Percentiles rank a stretch among this genome's conserved stretches.
phyloP scores from a whole-genome alignment of 192 early-diverging fungal genomes.

The Spinellus fusiger region DNA sequence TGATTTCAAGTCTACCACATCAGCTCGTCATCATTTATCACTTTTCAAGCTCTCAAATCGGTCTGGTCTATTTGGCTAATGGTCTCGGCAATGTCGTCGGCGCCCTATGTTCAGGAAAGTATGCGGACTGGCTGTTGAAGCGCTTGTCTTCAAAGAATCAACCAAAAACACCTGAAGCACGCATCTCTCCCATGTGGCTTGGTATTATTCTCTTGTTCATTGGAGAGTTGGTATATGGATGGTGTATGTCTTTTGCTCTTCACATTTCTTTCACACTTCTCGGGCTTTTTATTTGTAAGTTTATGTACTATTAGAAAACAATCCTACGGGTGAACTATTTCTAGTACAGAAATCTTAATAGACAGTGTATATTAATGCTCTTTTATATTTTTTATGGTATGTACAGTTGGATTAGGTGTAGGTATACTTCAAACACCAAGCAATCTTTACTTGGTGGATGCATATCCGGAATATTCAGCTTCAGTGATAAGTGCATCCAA shows the following conservation, averaged over 20 bases:
- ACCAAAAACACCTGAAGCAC: conserved; percentile 9
- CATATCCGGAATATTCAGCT: conserved; percentile 18
- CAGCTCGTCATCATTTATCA: conserved; percentile 12
- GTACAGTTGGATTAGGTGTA: conserved; percentile 29
- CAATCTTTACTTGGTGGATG: conserved; percentile 31
- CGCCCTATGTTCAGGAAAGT: conserved; percentile 21
- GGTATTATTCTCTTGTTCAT: conserved; percentile 18
- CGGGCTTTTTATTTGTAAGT: conserved; percentile 29
- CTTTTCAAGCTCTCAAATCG: conserved; percentile 17
- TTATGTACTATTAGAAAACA: no score
- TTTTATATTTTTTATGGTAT: background rate
- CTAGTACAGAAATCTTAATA: background rate
- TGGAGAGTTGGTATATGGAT: conserved; percentile 29
- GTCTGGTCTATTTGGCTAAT: conserved; percentile 26
- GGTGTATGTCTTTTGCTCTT: conserved; percentile 14
- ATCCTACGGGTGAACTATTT: no score
- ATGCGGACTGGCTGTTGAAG: conserved; percentile 9
- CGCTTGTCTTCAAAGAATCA: background rate
- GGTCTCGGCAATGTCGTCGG: conserved; percentile 27
- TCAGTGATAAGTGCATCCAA: conserved; percentile 26
- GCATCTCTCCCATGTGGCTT: conserved; percentile 26
- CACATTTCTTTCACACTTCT: conserved; percentile 10
- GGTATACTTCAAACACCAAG: conserved; percentile 30
- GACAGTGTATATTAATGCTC: background rate
- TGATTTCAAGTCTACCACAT: conserved; percentile 23